These are phyloP conservation scores for Bonnemaisonia californica DNA, from an alignment of 31 red algal species.

Conservation along the genomic window DNA sequence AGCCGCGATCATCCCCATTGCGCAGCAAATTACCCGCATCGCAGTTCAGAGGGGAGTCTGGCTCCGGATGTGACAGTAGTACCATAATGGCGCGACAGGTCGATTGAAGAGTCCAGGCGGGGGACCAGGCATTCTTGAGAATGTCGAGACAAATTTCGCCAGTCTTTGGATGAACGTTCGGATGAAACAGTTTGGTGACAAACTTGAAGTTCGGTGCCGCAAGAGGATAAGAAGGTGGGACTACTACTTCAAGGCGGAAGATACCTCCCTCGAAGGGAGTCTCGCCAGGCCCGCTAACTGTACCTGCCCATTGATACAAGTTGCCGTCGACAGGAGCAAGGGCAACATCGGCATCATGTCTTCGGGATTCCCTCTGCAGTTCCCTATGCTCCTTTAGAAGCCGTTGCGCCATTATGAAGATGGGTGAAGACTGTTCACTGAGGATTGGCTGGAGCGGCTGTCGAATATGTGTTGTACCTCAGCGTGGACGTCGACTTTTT, in stretches of 20 bases:
- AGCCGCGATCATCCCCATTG: conserved; percentile 84
- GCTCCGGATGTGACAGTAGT: conserved; percentile 87
- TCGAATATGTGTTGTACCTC: no score
- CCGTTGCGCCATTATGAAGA: conserved; percentile 62
- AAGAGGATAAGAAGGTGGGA: conserved; percentile 85
- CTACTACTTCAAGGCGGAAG: conserved; percentile 70
- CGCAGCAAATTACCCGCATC: conserved; percentile 97
- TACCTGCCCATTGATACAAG: conserved; percentile 77
- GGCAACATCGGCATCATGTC: conserved; percentile 56
- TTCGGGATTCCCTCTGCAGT: conserved; percentile 70
- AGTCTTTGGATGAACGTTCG: conserved; percentile 92
- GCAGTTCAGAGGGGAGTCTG: conserved; percentile 94
- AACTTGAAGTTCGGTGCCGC: conserved; percentile 83
- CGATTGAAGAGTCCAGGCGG: conserved; percentile 93
- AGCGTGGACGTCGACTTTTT: no score
- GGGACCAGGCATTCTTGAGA: conserved; percentile 91
- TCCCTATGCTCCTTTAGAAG: conserved; percentile 88
- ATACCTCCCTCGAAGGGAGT: conserved; percentile 83
- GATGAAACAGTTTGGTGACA: conserved; percentile 90
- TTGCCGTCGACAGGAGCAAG: conserved; percentile 79
- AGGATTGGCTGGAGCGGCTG: neutral
- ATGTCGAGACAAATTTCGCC: conserved; percentile 98
- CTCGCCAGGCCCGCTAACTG: conserved; percentile 71
- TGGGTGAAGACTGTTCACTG: neutral
- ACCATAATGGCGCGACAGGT: conserved; percentile 86